Evolutionary conservation across 257 asterid genomes (phyloP).

Genomic region (Voacanga thouarsii): DNA sequence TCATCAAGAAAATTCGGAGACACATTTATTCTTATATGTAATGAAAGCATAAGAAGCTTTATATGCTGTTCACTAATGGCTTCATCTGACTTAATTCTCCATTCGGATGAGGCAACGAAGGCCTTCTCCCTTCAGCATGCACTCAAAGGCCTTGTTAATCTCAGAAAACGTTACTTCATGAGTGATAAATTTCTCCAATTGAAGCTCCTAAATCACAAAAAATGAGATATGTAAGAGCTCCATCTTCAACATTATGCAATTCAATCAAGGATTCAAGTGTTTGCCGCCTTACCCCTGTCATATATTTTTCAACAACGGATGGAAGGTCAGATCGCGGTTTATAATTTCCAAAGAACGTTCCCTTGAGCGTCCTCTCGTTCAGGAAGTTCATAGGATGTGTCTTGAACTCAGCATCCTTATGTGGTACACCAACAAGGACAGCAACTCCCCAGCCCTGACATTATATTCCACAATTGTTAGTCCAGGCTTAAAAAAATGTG

Average conservation of each 20-base stretch:
- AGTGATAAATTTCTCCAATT: conserved; percentile 66
- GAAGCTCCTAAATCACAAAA: conserved; percentile 42
- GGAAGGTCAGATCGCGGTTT: conserved; percentile 66
- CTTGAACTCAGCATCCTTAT: conserved; percentile 54
- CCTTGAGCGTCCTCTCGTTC: conserved; percentile 72
- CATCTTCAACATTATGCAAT: neutral
- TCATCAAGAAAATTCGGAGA: neutral
- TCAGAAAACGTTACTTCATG: conserved; percentile 47
- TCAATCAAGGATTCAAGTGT: neutral
- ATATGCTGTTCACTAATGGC: neutral
- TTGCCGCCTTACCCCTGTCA: conserved; percentile 49
- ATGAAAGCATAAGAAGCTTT: neutral
- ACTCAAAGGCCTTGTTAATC: conserved; percentile 70
- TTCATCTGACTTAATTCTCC: conserved; percentile 12
- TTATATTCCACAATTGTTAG: neutral
- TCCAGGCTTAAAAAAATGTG: no score
- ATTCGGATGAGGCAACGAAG: conserved; percentile 59
- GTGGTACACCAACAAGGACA: conserved; percentile 72
- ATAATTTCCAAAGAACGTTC: conserved; percentile 76
- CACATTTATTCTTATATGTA: neutral
- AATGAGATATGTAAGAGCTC: no score
- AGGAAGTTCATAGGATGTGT: conserved; percentile 59
- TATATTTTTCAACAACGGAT: conserved; percentile 60
- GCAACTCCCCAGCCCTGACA: conserved; percentile 80
- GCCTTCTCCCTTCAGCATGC: conserved; percentile 62